phyloP scores from a whole-genome alignment of 1,284 basidiomycete genomes.

The Porogramme epimiltina region DNA sequence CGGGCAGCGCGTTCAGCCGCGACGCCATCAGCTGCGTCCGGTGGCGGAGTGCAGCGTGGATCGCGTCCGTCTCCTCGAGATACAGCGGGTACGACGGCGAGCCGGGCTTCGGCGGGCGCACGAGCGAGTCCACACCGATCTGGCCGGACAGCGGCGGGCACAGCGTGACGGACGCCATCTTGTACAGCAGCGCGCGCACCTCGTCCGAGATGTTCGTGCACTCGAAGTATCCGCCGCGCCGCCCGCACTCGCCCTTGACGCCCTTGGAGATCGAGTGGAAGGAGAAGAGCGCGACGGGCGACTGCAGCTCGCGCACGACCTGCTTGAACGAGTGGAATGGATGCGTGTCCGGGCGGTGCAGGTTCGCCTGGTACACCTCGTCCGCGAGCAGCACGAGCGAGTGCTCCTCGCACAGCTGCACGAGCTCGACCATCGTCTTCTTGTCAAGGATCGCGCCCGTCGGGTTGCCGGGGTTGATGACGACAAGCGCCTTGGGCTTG shows the following conservation, averaged over 20 bases:
- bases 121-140: slow-evolving; percentile 90
- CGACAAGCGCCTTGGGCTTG: slow-evolving; percentile 80
- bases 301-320: slow-evolving; percentile 65
- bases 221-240: slow-evolving; percentile 94
- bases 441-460: slow-evolving; percentile 83
- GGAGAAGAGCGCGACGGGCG: slow-evolving; percentile 78
- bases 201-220: slow-evolving; percentile 78
- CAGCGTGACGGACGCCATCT: slow-evolving; percentile 89
- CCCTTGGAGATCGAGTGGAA: slow-evolving; percentile 98
- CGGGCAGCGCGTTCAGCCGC: slow-evolving; percentile 76
- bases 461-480: slow-evolving; percentile 97
- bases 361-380: slow-evolving; percentile 94
- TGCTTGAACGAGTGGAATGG: slow-evolving; percentile 94
- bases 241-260: slow-evolving; percentile 91
- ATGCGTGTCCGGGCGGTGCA: slow-evolving; percentile 68
- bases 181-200: slow-evolving; percentile 86
- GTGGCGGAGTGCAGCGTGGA: slow-evolving; percentile 71
- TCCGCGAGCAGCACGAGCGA: slow-evolving; percentile 90
- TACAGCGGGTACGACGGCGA: slow-evolving; percentile 77
- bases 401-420: slow-evolving; percentile 83
- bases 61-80: slow-evolving; percentile 80
- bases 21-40: slow-evolving; percentile 77
- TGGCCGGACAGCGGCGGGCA: slow-evolving; percentile 91
- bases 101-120: slow-evolving; percentile 80
- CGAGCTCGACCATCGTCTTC: slow-evolving; percentile 71